Conservation (phyloP, 2,329 filamentous ascomycete genomes). For the Acephala macrosclerotiorum region DNA sequence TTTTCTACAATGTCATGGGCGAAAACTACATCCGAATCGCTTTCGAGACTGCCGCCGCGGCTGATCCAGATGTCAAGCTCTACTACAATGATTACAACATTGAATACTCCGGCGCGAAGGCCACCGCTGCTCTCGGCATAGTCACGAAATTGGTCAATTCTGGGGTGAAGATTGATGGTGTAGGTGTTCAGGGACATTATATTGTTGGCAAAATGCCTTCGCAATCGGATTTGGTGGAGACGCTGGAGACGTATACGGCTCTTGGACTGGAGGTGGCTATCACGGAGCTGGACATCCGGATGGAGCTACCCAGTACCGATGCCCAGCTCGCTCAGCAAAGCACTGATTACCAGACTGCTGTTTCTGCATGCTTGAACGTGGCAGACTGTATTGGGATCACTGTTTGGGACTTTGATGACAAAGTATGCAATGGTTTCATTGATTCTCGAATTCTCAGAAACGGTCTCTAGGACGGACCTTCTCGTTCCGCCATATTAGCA, state of each 20-base stretch:
- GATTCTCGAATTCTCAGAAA: constrained; percentile 29
- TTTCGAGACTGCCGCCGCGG: constrained; percentile 61
- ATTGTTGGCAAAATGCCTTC: constrained; percentile 56
- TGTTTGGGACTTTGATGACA: constrained; percentile 42
- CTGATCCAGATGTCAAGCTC: constrained; percentile 62
- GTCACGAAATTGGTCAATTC: constrained; percentile 54
- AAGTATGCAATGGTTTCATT: constrained; percentile 6
- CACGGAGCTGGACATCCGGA: constrained; percentile 68
- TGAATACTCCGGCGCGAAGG: constrained; percentile 59
- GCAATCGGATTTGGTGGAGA: constrained; percentile 53
- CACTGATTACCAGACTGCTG: constrained; percentile 50
- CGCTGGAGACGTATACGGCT: constrained; percentile 52
- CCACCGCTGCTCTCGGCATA: constrained; percentile 51
- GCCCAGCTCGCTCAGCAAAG: constrained; percentile 53
- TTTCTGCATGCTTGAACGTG: constrained; percentile 36
- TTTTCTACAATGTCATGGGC: constrained; percentile 52
- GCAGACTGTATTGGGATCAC: constrained; percentile 40
- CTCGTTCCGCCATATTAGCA: neutral
- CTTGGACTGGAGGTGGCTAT: constrained; percentile 64
- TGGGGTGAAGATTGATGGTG: constrained; percentile 66
- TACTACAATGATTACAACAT: constrained; percentile 72
- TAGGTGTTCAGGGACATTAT: constrained; percentile 69
- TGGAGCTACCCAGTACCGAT: constrained; percentile 52
- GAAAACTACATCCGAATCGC: constrained; percentile 63
- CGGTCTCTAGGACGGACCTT: constrained; percentile 13